These are phyloP conservation scores for Ceratorhiza oryzae-sativae DNA, from an alignment of 1,284 basidiomycete genomes.

Conservation along the genomic window DNA sequence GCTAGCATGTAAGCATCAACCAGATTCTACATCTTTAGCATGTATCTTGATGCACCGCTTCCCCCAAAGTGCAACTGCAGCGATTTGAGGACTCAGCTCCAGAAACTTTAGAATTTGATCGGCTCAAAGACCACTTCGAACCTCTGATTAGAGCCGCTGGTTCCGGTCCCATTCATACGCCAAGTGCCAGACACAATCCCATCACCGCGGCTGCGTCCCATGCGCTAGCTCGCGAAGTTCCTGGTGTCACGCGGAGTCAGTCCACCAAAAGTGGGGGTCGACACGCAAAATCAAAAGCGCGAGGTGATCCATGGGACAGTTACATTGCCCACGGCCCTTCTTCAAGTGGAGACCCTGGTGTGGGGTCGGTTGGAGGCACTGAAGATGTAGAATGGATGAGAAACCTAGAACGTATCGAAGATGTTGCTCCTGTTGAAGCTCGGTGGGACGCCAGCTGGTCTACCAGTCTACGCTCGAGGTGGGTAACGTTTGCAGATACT, in stretches of 20 bases:
- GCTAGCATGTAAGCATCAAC: constrained; percentile 71
- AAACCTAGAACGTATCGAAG: constrained; percentile 63
- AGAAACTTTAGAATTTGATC: constrained; percentile 87
- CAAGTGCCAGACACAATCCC: constrained; percentile 68
- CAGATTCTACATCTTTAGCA: not conserved
- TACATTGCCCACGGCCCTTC: constrained; percentile 20
- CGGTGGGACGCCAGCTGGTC: constrained; percentile 58
- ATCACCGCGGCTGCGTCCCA: constrained; percentile 86
- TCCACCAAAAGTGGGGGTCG: constrained; percentile 13
- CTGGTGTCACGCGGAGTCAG: constrained; percentile 39
- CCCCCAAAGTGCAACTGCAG: constrained; percentile 78
- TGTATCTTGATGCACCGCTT: constrained; percentile 38
- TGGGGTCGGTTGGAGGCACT: constrained; percentile 3
- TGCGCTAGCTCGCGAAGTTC: constrained; percentile 74
- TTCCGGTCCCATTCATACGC: constrained; percentile 52
- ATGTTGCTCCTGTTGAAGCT: constrained; percentile 71
- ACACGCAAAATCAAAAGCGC: constrained; percentile 37
- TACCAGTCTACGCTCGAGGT: constrained; percentile 24
- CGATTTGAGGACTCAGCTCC: constrained; percentile 85
- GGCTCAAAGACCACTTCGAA: constrained; percentile 93
- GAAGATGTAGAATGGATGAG: constrained; percentile 71
- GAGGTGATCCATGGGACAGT: constrained; percentile 40
- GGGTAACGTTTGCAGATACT: not conserved
- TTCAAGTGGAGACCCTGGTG: constrained; percentile 15
- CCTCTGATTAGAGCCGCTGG: constrained; percentile 67